Evolutionary conservation across 2,329 filamentous ascomycete species (phyloP), one percentile per base, ranked within the genome.

Genomic region (Coleophoma cylindrospora): DNA sequence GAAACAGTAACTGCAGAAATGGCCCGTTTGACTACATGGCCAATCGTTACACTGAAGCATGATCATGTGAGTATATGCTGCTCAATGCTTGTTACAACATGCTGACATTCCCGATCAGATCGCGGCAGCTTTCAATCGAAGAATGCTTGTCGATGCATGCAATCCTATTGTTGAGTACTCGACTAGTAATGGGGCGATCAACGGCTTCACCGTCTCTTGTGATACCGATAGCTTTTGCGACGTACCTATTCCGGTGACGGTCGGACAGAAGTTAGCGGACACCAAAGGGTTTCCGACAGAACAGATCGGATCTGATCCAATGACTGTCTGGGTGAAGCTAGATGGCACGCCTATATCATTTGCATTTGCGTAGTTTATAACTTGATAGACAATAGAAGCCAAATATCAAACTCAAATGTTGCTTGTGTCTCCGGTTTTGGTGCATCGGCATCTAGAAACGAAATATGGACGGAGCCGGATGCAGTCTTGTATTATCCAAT

Each of bases 31-130:
- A 15, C 17, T 74, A 76, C 67, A 40, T 80, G 77, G 77, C 76
- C 77, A 1, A 61, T 82, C 33, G 67, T 74, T 19, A 76, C 75
- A 2, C 64, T 77, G 52, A 80, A 76, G 51, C 79, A 81, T 49
- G 72, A 52, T 17, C 57, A 48, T 57, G 41, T 53, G 73, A 80
- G 56, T 66, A 75, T 54, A 32, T 22, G 5, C 7, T 27, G 22
- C 11, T 34, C 5, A 14, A 12, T 14, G 10, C 13, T n/a, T 3
- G 5, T 12, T 13, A n/a, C 41, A 32, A 32, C 13, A 44, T 17
- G 40, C 34, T 49, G 33, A 49, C 22, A 12, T 11, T 14, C 2
- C n/a, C 11, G 21, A 17, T 7, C 47, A 15, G 19, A 21, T 41
- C 15, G 40, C 52, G 53, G 53, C 59, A 61, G 65, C 66, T 8